Evolutionary conservation across 176 grass and related monocot genomes (phyloP).

Genomic region (bread wheat (Triticum aestivum)): DNA sequence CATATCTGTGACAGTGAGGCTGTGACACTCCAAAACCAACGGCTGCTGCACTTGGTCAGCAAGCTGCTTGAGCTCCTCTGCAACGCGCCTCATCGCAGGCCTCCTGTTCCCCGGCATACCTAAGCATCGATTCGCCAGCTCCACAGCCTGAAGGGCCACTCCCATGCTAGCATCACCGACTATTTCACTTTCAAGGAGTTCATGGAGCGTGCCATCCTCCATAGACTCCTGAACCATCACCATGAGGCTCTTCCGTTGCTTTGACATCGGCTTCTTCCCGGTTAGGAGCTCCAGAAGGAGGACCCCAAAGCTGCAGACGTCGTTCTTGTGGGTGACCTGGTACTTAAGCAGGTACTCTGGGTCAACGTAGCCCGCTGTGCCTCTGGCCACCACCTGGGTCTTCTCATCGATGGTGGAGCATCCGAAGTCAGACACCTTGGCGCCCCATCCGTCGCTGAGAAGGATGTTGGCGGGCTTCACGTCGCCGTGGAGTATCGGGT

Average conservation of each 20-base stretch:
- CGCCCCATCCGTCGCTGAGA: not conserved
- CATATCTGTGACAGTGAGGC: not conserved
- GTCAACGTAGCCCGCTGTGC: conserved; percentile 25
- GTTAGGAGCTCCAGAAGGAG: conserved; percentile 35
- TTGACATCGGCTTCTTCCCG: not conserved
- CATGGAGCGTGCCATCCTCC: not conserved
- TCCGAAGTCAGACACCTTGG: conserved; percentile 42
- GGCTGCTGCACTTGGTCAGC: not conserved
- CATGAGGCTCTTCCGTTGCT: not conserved
- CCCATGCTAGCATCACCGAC: not conserved
- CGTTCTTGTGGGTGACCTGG: conserved; percentile 28
- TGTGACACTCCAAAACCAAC: not conserved
- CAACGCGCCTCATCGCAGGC: conserved; percentile 14
- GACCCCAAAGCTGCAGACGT: conserved; percentile 39
- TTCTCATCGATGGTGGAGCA: conserved; percentile 15
- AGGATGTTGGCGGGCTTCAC: conserved; percentile 45
- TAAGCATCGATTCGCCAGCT: conserved; percentile 24
- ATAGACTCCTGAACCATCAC: not conserved
- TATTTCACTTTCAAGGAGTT: not conserved
- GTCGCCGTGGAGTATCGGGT: conserved; percentile 34
- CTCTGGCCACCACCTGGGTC: conserved; percentile 16
- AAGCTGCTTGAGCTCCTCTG: conserved; percentile 3
- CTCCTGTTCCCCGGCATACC: not conserved
- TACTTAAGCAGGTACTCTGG: conserved; percentile 26
- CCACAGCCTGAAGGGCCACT: not conserved